Conservation (phyloP, 1,284 basidiomycete genomes). For the Boletus subluridellus region DNA sequence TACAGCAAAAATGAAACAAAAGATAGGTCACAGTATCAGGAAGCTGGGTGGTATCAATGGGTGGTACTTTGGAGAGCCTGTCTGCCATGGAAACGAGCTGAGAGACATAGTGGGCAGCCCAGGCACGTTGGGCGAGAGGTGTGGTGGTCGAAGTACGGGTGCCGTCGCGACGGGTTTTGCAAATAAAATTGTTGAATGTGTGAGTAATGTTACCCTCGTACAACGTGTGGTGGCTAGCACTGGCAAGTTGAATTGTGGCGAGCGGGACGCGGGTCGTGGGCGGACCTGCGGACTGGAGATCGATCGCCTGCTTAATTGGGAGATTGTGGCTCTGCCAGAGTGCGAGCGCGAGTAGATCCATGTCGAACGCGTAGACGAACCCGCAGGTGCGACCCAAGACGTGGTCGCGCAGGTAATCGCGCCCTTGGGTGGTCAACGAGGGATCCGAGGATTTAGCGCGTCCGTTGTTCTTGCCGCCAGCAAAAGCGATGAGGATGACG, state of each 20-base stretch:
- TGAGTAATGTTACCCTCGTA: conserved; percentile 39
- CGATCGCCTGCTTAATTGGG: conserved; percentile 43
- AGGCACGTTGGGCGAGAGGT: conserved; percentile 48
- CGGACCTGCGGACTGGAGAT: conserved; percentile 52
- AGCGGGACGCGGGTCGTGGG: conserved; percentile 40
- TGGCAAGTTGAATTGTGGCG: conserved; percentile 38
- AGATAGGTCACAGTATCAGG: conserved; percentile 31
- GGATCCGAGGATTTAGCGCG: conserved; percentile 26
- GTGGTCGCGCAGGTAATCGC: conserved; percentile 28
- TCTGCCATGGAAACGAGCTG: conserved; percentile 24
- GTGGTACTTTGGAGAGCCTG: conserved; percentile 27
- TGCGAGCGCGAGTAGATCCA: conserved; percentile 38
- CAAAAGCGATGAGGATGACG: conserved; percentile 29
- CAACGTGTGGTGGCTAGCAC: conserved; percentile 36
- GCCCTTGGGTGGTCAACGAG: conserved; percentile 14
- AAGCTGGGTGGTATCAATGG: conserved; percentile 44
- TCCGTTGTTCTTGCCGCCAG: conserved; percentile 34
- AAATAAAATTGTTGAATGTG: conserved; percentile 41
- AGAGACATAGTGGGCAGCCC: conserved; percentile 47
- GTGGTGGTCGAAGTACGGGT: conserved; percentile 7
- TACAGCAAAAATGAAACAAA: neutral
- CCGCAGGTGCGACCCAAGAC: conserved; percentile 38
- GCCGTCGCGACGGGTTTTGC: conserved; percentile 20
- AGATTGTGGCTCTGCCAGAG: conserved; percentile 35
- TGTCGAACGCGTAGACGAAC: conserved; percentile 42